These are phyloP conservation scores for Hymenoscyphus fraxineus DNA, from an alignment of 2,329 filamentous ascomycete species.

Conservation along the genomic window DNA sequence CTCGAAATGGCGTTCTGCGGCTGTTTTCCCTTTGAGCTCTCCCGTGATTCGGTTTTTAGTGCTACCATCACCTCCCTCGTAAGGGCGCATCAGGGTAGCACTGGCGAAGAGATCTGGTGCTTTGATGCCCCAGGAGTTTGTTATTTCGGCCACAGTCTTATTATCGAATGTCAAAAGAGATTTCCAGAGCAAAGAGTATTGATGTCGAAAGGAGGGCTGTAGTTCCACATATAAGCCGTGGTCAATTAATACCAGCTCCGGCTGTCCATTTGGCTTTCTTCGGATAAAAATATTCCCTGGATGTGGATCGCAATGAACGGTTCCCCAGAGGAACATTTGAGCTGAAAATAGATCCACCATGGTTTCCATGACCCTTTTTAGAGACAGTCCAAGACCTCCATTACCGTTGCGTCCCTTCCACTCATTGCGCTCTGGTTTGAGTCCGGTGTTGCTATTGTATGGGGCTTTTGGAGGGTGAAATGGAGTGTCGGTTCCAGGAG, in stretches of 20 bases:
- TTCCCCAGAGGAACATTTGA: constrained; percentile 96
- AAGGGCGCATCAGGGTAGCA: constrained; percentile 84
- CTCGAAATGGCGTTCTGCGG: constrained; percentile 63
- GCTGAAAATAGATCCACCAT: constrained; percentile 97
- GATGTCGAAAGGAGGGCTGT: constrained; percentile 73
- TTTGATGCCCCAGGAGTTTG: constrained; percentile 78
- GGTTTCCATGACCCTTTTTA: constrained; percentile 89
- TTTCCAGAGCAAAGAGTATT: constrained; percentile 93
- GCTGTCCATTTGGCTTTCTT: constrained; percentile 72
- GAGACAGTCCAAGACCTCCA: constrained; percentile 78
- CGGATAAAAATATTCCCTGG: constrained; percentile 97
- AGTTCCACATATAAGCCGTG: constrained; percentile 96
- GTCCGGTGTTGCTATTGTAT: constrained; percentile 49
- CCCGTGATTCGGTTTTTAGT: constrained; percentile 60
- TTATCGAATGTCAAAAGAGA: constrained; percentile 93
- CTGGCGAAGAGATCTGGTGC: constrained; percentile 89
- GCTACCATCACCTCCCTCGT: constrained; percentile 74
- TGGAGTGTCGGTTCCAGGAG: constrained; percentile 67
- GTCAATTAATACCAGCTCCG: constrained; percentile 93
- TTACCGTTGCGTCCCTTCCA: constrained; percentile 71
- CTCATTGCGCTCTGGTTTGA: constrained; percentile 76
- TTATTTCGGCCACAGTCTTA: constrained; percentile 67
- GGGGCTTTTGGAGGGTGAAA: constrained; percentile 41
- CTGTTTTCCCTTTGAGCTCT: constrained; percentile 50
- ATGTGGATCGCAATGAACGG: constrained; percentile 94